Evolutionary conservation across 805 yeast species (phyloP), one percentile per base, ranked within the genome.

Genomic region (Saccharomycopsis schoenii): DNA sequence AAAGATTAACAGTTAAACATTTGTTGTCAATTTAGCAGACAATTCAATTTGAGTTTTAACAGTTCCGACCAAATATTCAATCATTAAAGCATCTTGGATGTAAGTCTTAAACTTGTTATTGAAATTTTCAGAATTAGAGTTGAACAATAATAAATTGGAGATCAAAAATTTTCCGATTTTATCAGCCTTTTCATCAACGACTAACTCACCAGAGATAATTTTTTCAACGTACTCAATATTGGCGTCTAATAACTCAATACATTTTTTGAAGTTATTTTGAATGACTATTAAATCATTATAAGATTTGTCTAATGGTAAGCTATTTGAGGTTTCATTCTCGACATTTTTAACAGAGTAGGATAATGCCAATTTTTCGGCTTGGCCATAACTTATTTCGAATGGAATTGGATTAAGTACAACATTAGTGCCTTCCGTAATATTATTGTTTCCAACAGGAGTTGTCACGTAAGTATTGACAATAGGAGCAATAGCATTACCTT

Each of bases 41-140:
- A 87, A 78, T 71, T 87, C 92, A 65, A 89, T 80, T 76, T 90
- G 97, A 65, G 90, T 87, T 76, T 87, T 88, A 67, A 90, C 84
- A 60, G 94, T 88, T 66, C 86, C 83, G 61, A 96, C 86, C 73
- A 90, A 79, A 70, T 86, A 88, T 70, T 88, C 93, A 65, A 90
- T 81, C 83, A 89, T 82, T 64, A 88, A 78, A 52, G 89, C 84
- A 68, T 90, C 96, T 72, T 88, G 90, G 70, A 85, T 77, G 71
- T 88, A 91, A 42, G 81, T 78, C 70, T 82, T 83, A 78, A 89
- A 83, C 64, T 84, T 79, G 65, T 77, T 73, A 69, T 81, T 83
- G 67, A 87, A 77, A 58, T 78, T 78, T 55, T 80, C 82, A 64
- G 67, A 65, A 60, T 70, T 68, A 61, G 83, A 77, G 61, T 78